These are phyloP conservation scores for Trichoderma sp. DNA, from an alignment of 2,329 filamentous ascomycete species.

Conservation along the genomic window DNA sequence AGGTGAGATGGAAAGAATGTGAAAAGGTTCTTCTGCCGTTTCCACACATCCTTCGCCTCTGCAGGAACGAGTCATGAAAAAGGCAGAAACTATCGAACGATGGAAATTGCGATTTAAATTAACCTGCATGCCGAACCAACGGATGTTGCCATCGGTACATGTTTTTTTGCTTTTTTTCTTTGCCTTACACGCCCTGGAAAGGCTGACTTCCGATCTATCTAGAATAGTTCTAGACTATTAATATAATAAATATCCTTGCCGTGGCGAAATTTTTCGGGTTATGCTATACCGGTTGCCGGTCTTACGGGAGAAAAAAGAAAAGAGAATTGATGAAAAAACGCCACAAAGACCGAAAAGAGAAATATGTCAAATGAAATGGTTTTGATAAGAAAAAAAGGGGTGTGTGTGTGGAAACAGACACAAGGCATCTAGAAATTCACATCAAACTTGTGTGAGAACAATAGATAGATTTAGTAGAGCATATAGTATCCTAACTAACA, in stretches of 20 bases:
- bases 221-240: neutral
- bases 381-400: neutral
- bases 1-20: neutral
- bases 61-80: constrained; percentile 14
- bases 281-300: neutral
- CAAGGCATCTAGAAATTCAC: neutral
- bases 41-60: neutral
- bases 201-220: neutral
- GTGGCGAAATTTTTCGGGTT: neutral
- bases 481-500: neutral
- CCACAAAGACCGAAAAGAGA: neutral
- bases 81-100: neutral
- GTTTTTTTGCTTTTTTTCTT: neutral
- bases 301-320: neutral
- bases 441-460: too few species aligned
- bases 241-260: neutral
- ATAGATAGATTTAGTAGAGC: too few species aligned
- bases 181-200: neutral
- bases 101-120: neutral
- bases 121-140: neutral
- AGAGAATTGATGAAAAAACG: neutral
- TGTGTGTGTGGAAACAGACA: neutral
- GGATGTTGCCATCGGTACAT: neutral
- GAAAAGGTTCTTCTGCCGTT: neutral
- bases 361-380: neutral